Evolutionary conservation across 2,329 filamentous ascomycete genomes (phyloP), one percentile per base, ranked within the genome.

Genomic region (Neobulgaria alba): DNA sequence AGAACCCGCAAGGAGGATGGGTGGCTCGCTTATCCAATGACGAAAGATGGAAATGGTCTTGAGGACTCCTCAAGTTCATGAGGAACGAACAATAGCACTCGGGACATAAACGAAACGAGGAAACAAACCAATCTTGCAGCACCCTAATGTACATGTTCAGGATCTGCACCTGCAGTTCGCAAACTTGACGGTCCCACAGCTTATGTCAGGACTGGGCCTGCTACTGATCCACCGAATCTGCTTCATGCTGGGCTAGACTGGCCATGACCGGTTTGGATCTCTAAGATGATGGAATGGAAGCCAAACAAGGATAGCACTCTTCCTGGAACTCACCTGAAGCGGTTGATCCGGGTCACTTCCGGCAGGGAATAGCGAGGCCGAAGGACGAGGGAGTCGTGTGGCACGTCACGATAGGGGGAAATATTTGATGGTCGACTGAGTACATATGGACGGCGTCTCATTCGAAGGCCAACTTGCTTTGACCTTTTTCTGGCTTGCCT

Each of bases 381-480:
- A 33, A 15, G 18, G 32, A 29, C 20, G 40, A 15, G 45, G 8
- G n/a, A 31, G 45, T 47, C 38, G 47, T 55, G 52, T 56, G 54
- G 50, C 55, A 55, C 42, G 16, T 47, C 36, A 33, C 36, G 36
- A 53, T 56, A 54, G 52, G 51, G 33, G 39, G 38, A 39, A n/a
- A n/a, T n/a, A n/a, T n/a, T 42, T 15, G 42, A 32, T 37, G 36
- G 16, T 31, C 20, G 29, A 38, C 15, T 29, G 33, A 26, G 30
- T 23, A 38, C 33, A 20, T 35, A 26, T 26, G 23, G 12, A 26
- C 12, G 23, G 23, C 23, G 23, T 43, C 41, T 59, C 47, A 58
- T 42, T 56, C 55, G 66, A 81, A 81, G 31, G 67, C 71, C 58
- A 81, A 64, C 57, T 66, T 76, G 48, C 69, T 76, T 56, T 81